Percentiles rank a stretch among this genome's conserved stretches.
Evolutionary conservation across 352 stramenopile genomes (phyloP).

Genomic region (Globisporangium mamillatum): DNA sequence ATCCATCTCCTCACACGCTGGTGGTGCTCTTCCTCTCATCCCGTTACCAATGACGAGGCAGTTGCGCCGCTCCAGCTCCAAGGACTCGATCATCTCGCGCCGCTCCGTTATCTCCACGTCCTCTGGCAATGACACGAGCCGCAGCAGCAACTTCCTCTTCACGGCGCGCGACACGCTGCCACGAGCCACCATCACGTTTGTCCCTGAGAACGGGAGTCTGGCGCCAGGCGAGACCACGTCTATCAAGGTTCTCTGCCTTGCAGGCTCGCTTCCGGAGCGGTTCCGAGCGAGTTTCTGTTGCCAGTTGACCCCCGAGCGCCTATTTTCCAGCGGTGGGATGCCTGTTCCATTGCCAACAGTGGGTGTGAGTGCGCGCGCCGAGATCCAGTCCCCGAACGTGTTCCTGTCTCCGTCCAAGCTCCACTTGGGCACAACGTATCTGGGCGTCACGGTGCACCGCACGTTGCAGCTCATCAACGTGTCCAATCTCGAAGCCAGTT

Average conservation of each 20-base stretch:
- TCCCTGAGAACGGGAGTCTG: conserved; percentile 40
- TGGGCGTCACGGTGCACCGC: conserved; percentile 47
- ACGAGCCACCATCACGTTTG: conserved; percentile 46
- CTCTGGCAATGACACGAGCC: conserved; percentile 36
- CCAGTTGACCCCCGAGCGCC: conserved; percentile 28
- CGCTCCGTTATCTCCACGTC: conserved; percentile 30
- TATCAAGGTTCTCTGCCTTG: conserved; percentile 46
- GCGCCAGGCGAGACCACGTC: conserved; percentile 33
- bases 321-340: conserved; percentile 16
- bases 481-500: conserved; percentile 70
- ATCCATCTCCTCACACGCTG: background rate
- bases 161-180: conserved; percentile 43
- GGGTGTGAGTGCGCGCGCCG: conserved; percentile 53
- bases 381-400: conserved; percentile 78
- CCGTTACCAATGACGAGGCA: background rate
- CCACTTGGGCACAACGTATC: conserved; percentile 58
- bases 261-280: conserved; percentile 55
- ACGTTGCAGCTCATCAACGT: conserved; percentile 69
- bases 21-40: no score
- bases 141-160: conserved; percentile 31
- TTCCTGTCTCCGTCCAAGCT: conserved; percentile 56
- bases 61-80: conserved; percentile 42
- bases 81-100: conserved; percentile 49
- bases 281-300: conserved; percentile 54
- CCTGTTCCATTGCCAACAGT: background rate